Percentiles rank a stretch among this genome's conserved stretches.
phyloP scores from a whole-genome alignment of 2,329 filamentous ascomycete species.

The Lasiodiplodia theobromae region DNA sequence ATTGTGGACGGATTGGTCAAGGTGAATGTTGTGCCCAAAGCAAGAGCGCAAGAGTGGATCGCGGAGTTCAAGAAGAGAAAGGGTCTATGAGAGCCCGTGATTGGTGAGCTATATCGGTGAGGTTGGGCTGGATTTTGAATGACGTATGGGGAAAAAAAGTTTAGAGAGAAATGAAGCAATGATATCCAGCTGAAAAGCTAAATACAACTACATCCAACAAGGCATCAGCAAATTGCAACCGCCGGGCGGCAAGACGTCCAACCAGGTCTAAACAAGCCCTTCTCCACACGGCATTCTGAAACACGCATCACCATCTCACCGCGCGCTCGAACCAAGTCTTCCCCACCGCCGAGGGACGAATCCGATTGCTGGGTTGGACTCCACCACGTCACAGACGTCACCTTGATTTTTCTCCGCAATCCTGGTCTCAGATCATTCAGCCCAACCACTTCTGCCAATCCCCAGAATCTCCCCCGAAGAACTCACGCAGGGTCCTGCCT shows the following conservation, averaged over 20 bases:
- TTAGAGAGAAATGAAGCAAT: not conserved
- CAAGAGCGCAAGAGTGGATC: slow-evolving; percentile 76
- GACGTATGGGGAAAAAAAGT: not conserved
- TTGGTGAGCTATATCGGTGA: not conserved
- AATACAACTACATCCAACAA: not conserved
- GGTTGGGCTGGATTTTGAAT: not conserved
- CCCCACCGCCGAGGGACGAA: slow-evolving; percentile 16
- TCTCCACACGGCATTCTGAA: slow-evolving; percentile 15
- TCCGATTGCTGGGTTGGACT: slow-evolving; percentile 20
- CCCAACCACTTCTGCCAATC: not conserved
- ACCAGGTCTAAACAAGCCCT: not conserved
- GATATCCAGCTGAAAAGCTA: not conserved
- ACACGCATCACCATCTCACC: slow-evolving; percentile 17
- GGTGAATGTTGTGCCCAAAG: slow-evolving; percentile 81
- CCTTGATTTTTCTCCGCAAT: slow-evolving; percentile 5
- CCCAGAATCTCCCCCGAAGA: not conserved
- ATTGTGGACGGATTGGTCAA: slow-evolving; percentile 85
- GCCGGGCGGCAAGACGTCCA: slow-evolving; percentile 10
- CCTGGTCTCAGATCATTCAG: slow-evolving; percentile 20
- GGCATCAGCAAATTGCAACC: not conserved
- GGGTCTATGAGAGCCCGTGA: slow-evolving; percentile 24
- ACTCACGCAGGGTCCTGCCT: slow-evolving; percentile 4
- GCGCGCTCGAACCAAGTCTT: not conserved
- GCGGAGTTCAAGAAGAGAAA: slow-evolving; percentile 82
- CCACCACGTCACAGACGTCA: slow-evolving; percentile 12